Percentiles rank a stretch among this genome's conserved stretches.
These are phyloP conservation scores for Pseudogymnoascus sp. DNA, from an alignment of 2,329 filamentous ascomycete genomes.

Conservation along the genomic window DNA sequence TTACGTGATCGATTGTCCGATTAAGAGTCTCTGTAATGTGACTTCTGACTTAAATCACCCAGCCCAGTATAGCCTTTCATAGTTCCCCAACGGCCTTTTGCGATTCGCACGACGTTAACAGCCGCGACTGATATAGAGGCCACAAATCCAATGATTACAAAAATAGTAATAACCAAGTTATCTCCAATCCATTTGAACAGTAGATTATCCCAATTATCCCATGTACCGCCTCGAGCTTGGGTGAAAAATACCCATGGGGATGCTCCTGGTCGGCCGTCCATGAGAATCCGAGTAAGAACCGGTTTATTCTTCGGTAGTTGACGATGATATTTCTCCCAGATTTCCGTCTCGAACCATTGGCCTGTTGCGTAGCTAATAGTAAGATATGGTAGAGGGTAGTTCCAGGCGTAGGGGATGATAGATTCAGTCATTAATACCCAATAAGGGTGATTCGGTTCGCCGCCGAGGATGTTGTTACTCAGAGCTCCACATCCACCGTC, in stretches of 20 bases:
- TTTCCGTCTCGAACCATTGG: slow-evolving; percentile 59
- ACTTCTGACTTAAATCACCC: not conserved
- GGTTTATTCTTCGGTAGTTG: not conserved
- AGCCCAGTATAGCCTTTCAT: not conserved
- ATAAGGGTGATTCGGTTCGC: slow-evolving; percentile 60
- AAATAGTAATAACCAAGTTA: slow-evolving; percentile 11
- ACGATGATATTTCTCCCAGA: slow-evolving; percentile 57
- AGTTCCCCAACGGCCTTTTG: not conserved
- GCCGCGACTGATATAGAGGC: not conserved
- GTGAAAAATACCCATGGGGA: slow-evolving; percentile 27
- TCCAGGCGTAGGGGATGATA: slow-evolving; percentile 55
- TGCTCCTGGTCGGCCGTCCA: slow-evolving; percentile 22
- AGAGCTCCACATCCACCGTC: slow-evolving; percentile 30
- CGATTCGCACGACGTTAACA: not conserved
- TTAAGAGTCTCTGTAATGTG: not conserved
- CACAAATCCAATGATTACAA: slow-evolving; percentile 14
- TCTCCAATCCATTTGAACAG: slow-evolving; percentile 26
- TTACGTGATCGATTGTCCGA: too few relatives aligned
- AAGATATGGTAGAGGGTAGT: slow-evolving; percentile 62
- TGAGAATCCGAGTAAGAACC: slow-evolving; percentile 22
- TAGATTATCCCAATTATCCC: slow-evolving; percentile 27
- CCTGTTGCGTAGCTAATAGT: slow-evolving; percentile 69
- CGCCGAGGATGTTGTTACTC: slow-evolving; percentile 61
- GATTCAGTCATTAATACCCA: slow-evolving; percentile 59
- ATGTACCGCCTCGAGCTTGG: slow-evolving; percentile 24